Base-by-base conservation (phyloP, 768 basidiomycete genomes). In the Auricularia auricula-judae region DNA sequence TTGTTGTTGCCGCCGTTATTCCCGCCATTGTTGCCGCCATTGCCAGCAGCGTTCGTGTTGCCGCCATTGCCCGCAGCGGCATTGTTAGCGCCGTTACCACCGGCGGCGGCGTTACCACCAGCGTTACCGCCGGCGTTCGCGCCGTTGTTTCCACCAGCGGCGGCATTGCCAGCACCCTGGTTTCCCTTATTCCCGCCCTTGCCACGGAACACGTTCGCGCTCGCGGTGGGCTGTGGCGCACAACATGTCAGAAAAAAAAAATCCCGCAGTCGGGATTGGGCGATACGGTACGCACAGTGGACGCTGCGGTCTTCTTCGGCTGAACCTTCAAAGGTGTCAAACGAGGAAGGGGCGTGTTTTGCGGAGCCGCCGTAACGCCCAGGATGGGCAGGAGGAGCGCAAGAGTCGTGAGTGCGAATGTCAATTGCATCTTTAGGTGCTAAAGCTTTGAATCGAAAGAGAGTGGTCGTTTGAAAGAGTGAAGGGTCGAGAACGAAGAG, bases 1-100 rank as follows among this genome's bases (percentile, higher is more conserved):
- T 36, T 47, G 35, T 68, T 75, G 69, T 76, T 75, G 67, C 73
- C 71, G 44, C 62, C 64, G 34, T 70, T 70, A 61, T 74, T 72
- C 18, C 69, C 72, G 64, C 36, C 63, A 62, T 64, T 42, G 63
- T 58, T 54, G 16, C 58, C 34, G 10, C 35, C 53, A 35, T 62
- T 62, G 33, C 54, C 36, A 42, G 39, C 36, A n/a, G 51, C 29
- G 33, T 61, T 39, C 21, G 23, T 62, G 8, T 60, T 34, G 35
- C 42, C 62, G 42, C 63, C 54, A 36, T 63, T 63, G 7, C 59
- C 36, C 7, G 29, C 21, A 39, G 53, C 44, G 56, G 43, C 39
- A 39, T 66, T 65, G 42, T 54, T 34, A 44, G 16, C 35, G 36
- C 29, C 47, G 10, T 59, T 58, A 5, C 21, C 16, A 23, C 43